Evolutionary conservation across 1,284 basidiomycete species (phyloP).

Genomic region (Porodaedalea pini): DNA sequence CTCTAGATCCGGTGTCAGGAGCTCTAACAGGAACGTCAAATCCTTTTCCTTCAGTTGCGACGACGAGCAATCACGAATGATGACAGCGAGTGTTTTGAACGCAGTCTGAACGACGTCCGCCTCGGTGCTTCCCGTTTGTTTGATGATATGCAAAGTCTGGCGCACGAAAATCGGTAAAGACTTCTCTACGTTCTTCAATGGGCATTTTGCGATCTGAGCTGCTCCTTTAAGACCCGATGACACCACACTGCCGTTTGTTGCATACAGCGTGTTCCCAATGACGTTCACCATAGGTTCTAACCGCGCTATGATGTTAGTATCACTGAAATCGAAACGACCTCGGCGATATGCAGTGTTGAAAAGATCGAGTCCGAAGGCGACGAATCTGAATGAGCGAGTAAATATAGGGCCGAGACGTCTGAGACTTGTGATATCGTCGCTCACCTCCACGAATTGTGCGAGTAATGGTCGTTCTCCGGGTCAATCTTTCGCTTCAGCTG

Average conservation of each 20-base stretch:
- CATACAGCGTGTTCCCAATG: slow-evolving; percentile 93
- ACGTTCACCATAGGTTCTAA: slow-evolving; percentile 85
- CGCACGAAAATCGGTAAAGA: slow-evolving; percentile 82
- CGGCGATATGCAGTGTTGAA: slow-evolving; percentile 87
- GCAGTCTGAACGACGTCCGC: slow-evolving; percentile 89
- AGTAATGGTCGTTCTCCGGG: slow-evolving; percentile 65
- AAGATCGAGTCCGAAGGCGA: slow-evolving; percentile 89
- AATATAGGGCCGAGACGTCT: slow-evolving; percentile 6
- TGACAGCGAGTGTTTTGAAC: slow-evolving; percentile 80
- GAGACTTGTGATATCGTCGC: slow-evolving; percentile 23
- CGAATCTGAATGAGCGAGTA: slow-evolving; percentile 58
- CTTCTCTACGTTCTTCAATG: slow-evolving; percentile 73
- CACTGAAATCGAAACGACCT: slow-evolving; percentile 82
- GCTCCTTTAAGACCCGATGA: slow-evolving; percentile 78
- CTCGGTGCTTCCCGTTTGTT: slow-evolving; percentile 83
- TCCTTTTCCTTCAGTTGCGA: slow-evolving; percentile 88
- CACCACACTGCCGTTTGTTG: slow-evolving; percentile 78
- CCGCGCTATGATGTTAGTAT: slow-evolving; percentile 68
- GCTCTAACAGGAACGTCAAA: slow-evolving; percentile 80
- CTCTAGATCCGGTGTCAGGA: slow-evolving; percentile 90
- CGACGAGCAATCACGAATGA: slow-evolving; percentile 81
- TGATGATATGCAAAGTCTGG: slow-evolving; percentile 85
- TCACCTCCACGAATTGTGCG: slow-evolving; percentile 81
- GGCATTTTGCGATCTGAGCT: slow-evolving; percentile 81
- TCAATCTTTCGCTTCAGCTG: slow-evolving; percentile 70